Evolutionary conservation across 2,329 filamentous ascomycete genomes (phyloP).

Genomic region (Simplicillium aogashimaense): DNA sequence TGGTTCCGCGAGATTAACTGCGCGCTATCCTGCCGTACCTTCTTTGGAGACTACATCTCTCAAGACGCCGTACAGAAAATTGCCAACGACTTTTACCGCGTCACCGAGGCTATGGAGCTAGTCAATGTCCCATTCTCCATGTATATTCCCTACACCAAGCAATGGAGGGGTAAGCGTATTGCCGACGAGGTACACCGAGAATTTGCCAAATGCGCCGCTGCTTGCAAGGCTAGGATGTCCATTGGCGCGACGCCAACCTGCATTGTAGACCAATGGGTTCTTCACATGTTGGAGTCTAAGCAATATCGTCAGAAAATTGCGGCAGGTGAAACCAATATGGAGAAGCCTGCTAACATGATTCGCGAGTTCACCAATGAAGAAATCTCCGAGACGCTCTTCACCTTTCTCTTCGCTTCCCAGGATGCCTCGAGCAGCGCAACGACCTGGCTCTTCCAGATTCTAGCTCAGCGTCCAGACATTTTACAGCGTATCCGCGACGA

Average conservation of each 20-base stretch:
- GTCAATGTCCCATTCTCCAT: conserved; percentile 65
- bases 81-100: conserved; percentile 68
- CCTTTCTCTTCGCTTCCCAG: conserved; percentile 43
- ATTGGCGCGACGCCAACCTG: conserved; percentile 58
- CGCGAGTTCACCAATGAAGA: conserved; percentile 39
- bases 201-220: conserved; percentile 62
- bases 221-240: conserved; percentile 62
- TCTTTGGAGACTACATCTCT: conserved; percentile 71
- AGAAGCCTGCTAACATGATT: conserved; percentile 36
- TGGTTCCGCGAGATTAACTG: conserved; percentile 70
- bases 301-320: conserved; percentile 54
- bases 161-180: conserved; percentile 67
- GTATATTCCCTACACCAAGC: conserved; percentile 66
- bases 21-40: conserved; percentile 68
- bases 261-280: conserved; percentile 71
- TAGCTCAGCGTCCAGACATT: conserved; percentile 39
- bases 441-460: conserved; percentile 41
- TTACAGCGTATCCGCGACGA: conserved; percentile 33
- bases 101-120: conserved; percentile 68
- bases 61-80: conserved; percentile 63
- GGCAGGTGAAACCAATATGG: conserved; percentile 34
- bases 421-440: conserved; percentile 43
- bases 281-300: conserved; percentile 63
- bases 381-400: conserved; percentile 39
- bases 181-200: conserved; percentile 62